Conservation (phyloP, 805 yeast genomes). For the Nakazawaea ernobii region DNA sequence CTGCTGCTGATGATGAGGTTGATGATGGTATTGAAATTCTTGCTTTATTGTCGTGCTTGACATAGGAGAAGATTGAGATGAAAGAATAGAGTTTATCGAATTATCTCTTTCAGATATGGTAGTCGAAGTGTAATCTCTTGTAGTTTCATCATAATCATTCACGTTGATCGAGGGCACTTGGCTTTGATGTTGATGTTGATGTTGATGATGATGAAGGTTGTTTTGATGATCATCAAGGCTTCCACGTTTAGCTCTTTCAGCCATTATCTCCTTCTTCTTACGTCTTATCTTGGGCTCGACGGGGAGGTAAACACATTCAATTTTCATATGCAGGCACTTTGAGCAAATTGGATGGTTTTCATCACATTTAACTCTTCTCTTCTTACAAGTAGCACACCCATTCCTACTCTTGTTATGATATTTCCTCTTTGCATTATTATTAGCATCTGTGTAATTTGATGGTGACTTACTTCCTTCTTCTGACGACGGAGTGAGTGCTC, state of each 20-base stretch:
- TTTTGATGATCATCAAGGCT: conserved; percentile 4
- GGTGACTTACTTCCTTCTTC: conserved; percentile 5
- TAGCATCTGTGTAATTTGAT: background rate
- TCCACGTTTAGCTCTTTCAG: background rate
- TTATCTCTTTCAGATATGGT: conserved; percentile 3
- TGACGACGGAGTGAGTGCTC: conserved; percentile 1
- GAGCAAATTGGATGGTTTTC: conserved; percentile 75
- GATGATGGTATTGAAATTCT: conserved; percentile 5
- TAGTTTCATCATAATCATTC: background rate
- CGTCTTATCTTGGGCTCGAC: conserved; percentile 10
- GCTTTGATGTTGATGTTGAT: background rate
- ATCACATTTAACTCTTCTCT: conserved; percentile 89
- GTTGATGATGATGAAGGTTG: conserved; percentile 7
- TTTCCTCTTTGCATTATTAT: conserved; percentile 52
- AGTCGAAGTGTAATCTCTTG: background rate
- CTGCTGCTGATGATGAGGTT: background rate
- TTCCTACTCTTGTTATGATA: conserved; percentile 84
- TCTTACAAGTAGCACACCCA: conserved; percentile 88
- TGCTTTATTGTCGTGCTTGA: conserved; percentile 2
- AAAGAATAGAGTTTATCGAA: conserved; percentile 11
- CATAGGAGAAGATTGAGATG: conserved; percentile 10
- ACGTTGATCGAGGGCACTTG: conserved; percentile 11
- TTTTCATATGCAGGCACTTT: conserved; percentile 74
- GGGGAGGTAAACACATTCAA: conserved; percentile 61
- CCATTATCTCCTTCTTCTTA: conserved; percentile 11